phyloP scores from a whole-genome alignment of 2,329 filamentous ascomycete genomes.

The Colletotrichum zoysiae region DNA sequence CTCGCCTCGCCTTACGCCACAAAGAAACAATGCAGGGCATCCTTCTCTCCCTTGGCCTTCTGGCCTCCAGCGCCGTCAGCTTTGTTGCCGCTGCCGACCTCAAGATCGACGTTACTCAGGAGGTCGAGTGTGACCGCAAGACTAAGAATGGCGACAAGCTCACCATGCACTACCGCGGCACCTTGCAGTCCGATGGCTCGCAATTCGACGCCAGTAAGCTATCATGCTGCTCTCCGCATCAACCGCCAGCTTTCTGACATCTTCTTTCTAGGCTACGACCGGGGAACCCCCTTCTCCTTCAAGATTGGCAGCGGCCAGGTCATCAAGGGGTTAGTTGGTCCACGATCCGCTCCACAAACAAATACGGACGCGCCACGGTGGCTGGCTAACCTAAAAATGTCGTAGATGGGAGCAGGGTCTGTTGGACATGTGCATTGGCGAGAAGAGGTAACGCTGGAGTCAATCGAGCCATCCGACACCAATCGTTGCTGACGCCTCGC shows the following conservation, averaged over 20 bases:
- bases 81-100: constrained; percentile 72
- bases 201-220: constrained; percentile 81
- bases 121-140: constrained; percentile 84
- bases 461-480: constrained; percentile 1
- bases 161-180: constrained; percentile 90
- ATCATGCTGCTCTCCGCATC: not conserved
- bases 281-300: constrained; percentile 82
- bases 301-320: constrained; percentile 84
- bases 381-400: constrained; percentile 41
- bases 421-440: constrained; percentile 93
- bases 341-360: not conserved
- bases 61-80: constrained; percentile 65
- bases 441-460: constrained; percentile 72
- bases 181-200: constrained; percentile 77
- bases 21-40: constrained; percentile 62
- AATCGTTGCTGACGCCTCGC: constrained; percentile 35
- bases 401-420: constrained; percentile 89
- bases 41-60: constrained; percentile 61
- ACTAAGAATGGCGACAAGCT: constrained; percentile 82
- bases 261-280: constrained; percentile 72
- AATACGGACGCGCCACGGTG: not conserved
- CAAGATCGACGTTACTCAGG: constrained; percentile 80
- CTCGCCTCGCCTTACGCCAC: constrained; percentile 3
- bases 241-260: not conserved
- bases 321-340: constrained; percentile 82